Conservation (phyloP, 1,139 yeast genomes). For the Oligophagozyma castellii region DNA sequence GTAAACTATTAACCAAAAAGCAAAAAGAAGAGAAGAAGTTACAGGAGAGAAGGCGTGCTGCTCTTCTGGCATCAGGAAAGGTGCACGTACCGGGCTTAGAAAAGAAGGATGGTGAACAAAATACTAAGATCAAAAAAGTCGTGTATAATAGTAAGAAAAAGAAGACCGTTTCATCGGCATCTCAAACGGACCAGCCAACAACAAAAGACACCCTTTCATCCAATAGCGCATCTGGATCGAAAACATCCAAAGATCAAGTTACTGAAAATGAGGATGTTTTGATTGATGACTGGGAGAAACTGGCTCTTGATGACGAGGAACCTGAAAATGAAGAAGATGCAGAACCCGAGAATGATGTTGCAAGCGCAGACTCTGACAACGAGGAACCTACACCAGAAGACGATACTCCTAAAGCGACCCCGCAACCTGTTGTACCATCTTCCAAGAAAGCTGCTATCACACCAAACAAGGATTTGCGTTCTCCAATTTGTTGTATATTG, state of each 20-base stretch:
- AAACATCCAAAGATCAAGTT: conserved; percentile 13
- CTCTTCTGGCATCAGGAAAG: conserved; percentile 62
- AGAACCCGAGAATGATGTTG: conserved; percentile 20
- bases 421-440: conserved; percentile 9
- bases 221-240: conserved; percentile 9
- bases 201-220: conserved; percentile 10
- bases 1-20: conserved; percentile 77
- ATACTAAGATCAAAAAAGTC: conserved; percentile 51
- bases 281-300: conserved; percentile 55
- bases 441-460: conserved; percentile 7
- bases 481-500: conserved; percentile 96
- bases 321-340: conserved; percentile 12
- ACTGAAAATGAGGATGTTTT: conserved; percentile 37
- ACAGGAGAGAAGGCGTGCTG: conserved; percentile 82
- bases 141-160: conserved; percentile 67
- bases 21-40: conserved; percentile 87
- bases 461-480: conserved; percentile 49
- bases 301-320: conserved; percentile 43
- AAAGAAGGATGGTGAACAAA: conserved; percentile 25
- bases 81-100: conserved; percentile 64
- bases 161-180: conserved; percentile 19
- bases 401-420: conserved; percentile 3
- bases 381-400: conserved; percentile 5
- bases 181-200: conserved; percentile 12
- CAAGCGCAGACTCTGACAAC: conserved; percentile 15